phyloP scores from a whole-genome alignment of 768 basidiomycete species.

The Tylopilus sp. region DNA sequence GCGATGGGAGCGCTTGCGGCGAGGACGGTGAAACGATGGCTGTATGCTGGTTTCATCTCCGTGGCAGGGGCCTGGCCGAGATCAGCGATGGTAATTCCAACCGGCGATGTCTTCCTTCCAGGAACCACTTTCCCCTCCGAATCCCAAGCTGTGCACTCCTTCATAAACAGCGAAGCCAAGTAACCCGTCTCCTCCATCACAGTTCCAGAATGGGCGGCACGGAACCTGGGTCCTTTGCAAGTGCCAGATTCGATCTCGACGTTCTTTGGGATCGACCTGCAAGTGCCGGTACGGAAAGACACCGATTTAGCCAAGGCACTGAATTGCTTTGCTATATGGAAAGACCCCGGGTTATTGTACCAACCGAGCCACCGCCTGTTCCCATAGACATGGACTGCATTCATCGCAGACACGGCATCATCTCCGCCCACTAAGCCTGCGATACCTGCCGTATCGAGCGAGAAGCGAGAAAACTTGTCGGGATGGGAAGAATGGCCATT shows the following conservation, averaged over 20 bases:
- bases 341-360: not conserved
- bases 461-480: not conserved
- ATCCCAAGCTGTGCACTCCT: not conserved
- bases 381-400: not conserved
- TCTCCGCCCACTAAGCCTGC: not conserved
- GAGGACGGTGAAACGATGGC: not conserved
- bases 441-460: not conserved
- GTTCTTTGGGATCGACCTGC: not conserved
- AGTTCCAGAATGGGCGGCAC: not conserved
- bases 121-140: not conserved
- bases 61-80: not conserved
- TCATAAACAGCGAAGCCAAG: not conserved
- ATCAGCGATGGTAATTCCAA: not conserved
- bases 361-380: not conserved
- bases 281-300: not conserved
- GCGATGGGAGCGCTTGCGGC: not conserved
- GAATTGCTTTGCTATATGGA: not conserved
- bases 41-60: not conserved
- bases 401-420: not conserved
- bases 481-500: not conserved
- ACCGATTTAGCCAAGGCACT: not conserved
- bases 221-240: not conserved
- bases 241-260: not conserved
- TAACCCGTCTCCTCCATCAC: not conserved
- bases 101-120: not conserved